Conservation (phyloP, 305 asterid genomes). For the Solanum hybrid region DNA sequence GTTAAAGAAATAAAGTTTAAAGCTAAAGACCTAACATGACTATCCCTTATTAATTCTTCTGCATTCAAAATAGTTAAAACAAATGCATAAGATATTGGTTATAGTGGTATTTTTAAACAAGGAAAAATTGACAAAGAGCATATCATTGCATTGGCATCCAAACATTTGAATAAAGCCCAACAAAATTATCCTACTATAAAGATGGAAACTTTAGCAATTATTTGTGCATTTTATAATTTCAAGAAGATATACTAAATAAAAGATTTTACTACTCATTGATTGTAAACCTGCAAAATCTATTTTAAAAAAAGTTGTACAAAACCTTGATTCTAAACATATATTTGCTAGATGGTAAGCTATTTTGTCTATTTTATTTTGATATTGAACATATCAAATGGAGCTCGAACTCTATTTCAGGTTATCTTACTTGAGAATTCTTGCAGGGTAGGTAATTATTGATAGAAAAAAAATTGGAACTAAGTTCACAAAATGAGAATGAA, state of each 20-base stretch:
- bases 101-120: neutral
- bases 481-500: neutral
- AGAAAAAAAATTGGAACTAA: no score
- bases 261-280: neutral
- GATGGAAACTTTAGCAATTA: neutral
- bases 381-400: neutral
- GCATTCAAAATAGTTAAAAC: neutral
- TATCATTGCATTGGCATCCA: neutral
- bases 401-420: neutral
- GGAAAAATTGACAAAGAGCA: neutral
- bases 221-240: neutral
- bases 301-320: neutral
- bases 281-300: neutral
- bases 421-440: neutral
- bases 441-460: neutral
- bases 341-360: neutral
- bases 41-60: no score
- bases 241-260: neutral
- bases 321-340: neutral
- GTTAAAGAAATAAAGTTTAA: no score
- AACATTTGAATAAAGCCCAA: neutral
- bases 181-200: neutral
- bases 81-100: neutral
- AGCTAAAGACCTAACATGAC: no score
- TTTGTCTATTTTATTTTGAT: neutral